Evolutionary conservation across 202 grass and related monocot genomes (phyloP), one percentile per base, ranked within the genome.

Genomic region (Digitaria exilis): DNA sequence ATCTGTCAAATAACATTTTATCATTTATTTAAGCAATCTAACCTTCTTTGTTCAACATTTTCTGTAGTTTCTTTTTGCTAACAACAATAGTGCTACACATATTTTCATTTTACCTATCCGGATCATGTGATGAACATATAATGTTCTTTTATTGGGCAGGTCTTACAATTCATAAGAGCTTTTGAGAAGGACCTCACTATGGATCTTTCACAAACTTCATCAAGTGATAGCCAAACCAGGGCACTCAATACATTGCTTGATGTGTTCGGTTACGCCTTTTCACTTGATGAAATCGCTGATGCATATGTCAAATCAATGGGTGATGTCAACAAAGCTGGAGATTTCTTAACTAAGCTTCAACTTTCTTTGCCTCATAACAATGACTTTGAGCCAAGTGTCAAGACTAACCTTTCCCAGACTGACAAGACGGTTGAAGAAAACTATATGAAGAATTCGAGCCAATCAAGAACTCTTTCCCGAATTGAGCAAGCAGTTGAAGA

Each of bases 261-360:
- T 82, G 93, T 66, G 62, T 98, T 98, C 41, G 64, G 85, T 63
- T 88, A 76, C 70, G 34, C 77, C 74, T 95, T 94, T 88, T 85
- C 91, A 56, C 80, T 95, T 70, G 89, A 98, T 71, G 91, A 98
- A 49, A 94, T 98, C 81, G 92, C 96, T 29, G 78, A 85, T 57
- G 96, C 96, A 73, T 95, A 89, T 82, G 80, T 89, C 85, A 87
- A 46, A 81, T 86, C 96, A 62, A 88, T 91, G 48, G 82, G 90
- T 18, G 87, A 98, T 92, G 80, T 89, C 39, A 87, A 71, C 52
- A 87, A n/a, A 82, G 96, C 96, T 76, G 87, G 87, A n/a, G 93
- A 94, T 87, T 85, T 98, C 35, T 89, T 98, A 39, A 83, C 82
- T 24, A 74, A 81, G 44, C 87, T 82, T 78, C 90, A 93, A 85